Percentiles rank a stretch among this genome's conserved stretches.
These are phyloP conservation scores for Trichopus zeylanicus DNA, from an alignment of 116 monocot species.

Conservation along the genomic window DNA sequence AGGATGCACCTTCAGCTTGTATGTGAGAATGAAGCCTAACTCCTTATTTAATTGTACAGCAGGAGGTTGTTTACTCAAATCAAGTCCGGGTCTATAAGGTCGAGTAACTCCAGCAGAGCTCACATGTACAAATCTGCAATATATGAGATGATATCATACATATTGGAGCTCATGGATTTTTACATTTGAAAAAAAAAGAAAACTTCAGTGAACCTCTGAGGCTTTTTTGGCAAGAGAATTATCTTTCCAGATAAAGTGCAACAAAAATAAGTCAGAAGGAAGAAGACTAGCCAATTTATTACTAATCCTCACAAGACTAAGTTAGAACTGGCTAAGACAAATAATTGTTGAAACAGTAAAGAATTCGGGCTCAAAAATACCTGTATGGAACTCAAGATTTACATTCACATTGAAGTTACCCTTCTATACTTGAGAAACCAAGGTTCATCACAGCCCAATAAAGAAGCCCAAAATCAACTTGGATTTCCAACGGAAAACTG, in stretches of 20 bases:
- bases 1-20: constrained; percentile 68
- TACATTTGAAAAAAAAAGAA: background rate
- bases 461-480: no score
- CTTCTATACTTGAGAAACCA: no score
- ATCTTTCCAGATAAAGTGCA: background rate
- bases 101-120: constrained; percentile 94
- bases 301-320: no score
- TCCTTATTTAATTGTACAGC: constrained; percentile 97
- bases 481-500: no score
- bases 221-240: background rate
- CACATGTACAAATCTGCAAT: constrained; percentile 86
- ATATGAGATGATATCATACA: constrained; percentile 5
- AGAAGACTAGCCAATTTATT: no score
- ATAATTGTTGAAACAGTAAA: no score
- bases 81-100: constrained; percentile 86
- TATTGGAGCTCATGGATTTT: background rate
- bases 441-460: no score
- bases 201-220: background rate
- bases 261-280: background rate
- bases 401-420: no score
- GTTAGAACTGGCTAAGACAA: no score
- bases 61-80: constrained; percentile 96
- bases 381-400: no score
- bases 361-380: no score
- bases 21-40: constrained; percentile 77